These are phyloP conservation scores for Arthrobotrys pseudoclavata DNA, from an alignment of 2,329 filamentous ascomycete species.

Conservation along the genomic window DNA sequence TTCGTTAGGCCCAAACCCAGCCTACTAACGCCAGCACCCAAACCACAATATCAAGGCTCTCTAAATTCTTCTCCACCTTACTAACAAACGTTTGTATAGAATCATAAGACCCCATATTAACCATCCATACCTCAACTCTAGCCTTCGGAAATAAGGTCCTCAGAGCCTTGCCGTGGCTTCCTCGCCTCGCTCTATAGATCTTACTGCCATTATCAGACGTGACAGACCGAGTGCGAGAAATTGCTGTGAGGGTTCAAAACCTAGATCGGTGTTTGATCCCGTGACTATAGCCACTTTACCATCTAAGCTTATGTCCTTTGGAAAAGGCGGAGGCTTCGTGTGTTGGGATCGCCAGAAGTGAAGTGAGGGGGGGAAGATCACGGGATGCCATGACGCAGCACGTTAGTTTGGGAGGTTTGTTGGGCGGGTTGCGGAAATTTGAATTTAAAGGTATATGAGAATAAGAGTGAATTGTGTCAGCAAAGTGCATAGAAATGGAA, in stretches of 20 bases:
- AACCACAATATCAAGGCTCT: slow-evolving; percentile 68
- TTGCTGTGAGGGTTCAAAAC: slow-evolving; percentile 68
- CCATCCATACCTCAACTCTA: slow-evolving; percentile 68
- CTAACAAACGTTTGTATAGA: slow-evolving; percentile 68
- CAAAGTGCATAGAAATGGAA: background rate
- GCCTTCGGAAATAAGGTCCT: slow-evolving; percentile 65
- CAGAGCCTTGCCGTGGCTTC: slow-evolving; percentile 66
- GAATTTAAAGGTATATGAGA: background rate
- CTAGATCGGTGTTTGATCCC: slow-evolving; percentile 70
- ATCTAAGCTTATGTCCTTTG: slow-evolving; percentile 25
- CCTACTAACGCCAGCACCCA: slow-evolving; percentile 67
- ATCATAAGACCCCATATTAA: slow-evolving; percentile 70
- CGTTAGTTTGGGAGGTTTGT: too few relatives aligned
- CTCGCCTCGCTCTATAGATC: slow-evolving; percentile 68
- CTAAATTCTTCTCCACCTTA: slow-evolving; percentile 65
- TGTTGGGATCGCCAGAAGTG: slow-evolving; percentile 53
- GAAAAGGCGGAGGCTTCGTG: slow-evolving; percentile 33
- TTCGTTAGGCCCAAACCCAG: slow-evolving; percentile 51
- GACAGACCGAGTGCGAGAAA: slow-evolving; percentile 67
- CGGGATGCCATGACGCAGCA: slow-evolving; percentile 21
- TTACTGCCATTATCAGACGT: slow-evolving; percentile 69
- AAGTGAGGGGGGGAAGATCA: slow-evolving; percentile 45
- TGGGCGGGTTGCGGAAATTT: too few relatives aligned
- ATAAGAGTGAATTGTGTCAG: background rate
- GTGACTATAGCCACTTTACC: slow-evolving; percentile 68